Percentiles rank a stretch among this genome's conserved stretches.
These are phyloP conservation scores for Alternaria novae-zelandiae DNA, from an alignment of 2,329 filamentous ascomycete species.

Conservation along the genomic window DNA sequence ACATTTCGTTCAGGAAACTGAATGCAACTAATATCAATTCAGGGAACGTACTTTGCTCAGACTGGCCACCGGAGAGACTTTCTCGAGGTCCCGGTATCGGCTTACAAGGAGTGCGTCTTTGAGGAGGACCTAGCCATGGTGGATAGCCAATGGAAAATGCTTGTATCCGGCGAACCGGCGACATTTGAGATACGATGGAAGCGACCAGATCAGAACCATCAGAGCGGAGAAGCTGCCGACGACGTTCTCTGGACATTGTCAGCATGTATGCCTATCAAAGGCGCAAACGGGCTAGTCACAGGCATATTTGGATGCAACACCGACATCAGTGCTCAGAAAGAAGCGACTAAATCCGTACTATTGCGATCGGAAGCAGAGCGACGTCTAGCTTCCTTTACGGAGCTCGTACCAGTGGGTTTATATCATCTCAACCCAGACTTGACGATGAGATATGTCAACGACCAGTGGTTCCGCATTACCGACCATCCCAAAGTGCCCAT, in stretches of 20 bases:
- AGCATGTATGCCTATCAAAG: slow-evolving; percentile 28
- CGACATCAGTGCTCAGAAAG: slow-evolving; percentile 35
- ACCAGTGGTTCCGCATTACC: slow-evolving; percentile 25
- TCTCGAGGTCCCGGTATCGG: not conserved
- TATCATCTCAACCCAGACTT: slow-evolving; percentile 19
- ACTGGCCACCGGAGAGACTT: slow-evolving; percentile 12
- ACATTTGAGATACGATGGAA: slow-evolving; percentile 40
- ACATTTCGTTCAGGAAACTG: not conserved
- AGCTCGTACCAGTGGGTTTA: slow-evolving; percentile 19
- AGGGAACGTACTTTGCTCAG: slow-evolving; percentile 16
- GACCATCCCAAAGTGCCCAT: slow-evolving; percentile 12
- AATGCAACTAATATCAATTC: not conserved
- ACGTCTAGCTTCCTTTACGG: slow-evolving; percentile 18
- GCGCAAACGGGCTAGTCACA: slow-evolving; percentile 20
- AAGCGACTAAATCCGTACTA: slow-evolving; percentile 15
- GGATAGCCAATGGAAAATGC: slow-evolving; percentile 21
- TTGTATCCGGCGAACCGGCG: slow-evolving; percentile 21
- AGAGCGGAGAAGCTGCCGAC: not conserved
- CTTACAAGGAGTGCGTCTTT: slow-evolving; percentile 11
- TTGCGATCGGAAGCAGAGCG: slow-evolving; percentile 24
- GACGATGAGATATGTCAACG: slow-evolving; percentile 26
- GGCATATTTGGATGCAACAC: slow-evolving; percentile 31
- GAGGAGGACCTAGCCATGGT: slow-evolving; percentile 6
- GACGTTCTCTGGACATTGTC: slow-evolving; percentile 26
- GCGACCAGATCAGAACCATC: not conserved